These are phyloP conservation scores for Aureobasidium mangrovei DNA, from an alignment of 2,329 filamentous ascomycete genomes.

Conservation along the genomic window DNA sequence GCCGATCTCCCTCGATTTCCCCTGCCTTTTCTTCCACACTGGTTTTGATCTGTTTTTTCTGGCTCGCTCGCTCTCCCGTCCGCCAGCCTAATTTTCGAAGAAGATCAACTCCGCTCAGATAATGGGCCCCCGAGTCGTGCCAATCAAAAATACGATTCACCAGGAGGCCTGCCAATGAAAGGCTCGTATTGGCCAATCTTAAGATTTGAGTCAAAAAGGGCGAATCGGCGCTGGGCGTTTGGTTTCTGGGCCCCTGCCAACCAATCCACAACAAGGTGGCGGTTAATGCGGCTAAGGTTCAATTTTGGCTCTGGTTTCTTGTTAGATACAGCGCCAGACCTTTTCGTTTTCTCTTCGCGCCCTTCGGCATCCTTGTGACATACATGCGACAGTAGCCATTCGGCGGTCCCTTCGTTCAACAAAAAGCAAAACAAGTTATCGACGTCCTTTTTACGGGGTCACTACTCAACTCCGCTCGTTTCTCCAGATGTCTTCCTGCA, in stretches of 20 bases:
- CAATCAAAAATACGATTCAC: slow-evolving; percentile 3
- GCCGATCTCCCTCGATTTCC: slow-evolving; percentile 10
- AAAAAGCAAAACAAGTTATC: slow-evolving; percentile 11
- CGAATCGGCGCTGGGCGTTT: slow-evolving; percentile 4
- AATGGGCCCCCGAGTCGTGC: neutral
- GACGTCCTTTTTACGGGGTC: neutral
- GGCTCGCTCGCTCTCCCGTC: neutral
- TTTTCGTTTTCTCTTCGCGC: slow-evolving; percentile 4
- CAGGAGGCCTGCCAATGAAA: slow-evolving; percentile 2
- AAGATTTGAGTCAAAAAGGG: neutral
- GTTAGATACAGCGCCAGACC: slow-evolving; percentile 12
- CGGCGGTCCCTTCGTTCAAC: slow-evolving; percentile 6
- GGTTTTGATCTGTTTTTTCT: neutral
- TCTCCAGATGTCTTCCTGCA: slow-evolving; percentile 15
- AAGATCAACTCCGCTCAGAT: too few relatives aligned
- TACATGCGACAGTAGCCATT: slow-evolving; percentile 13
- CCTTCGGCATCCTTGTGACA: slow-evolving; percentile 11
- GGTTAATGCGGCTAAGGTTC: slow-evolving; percentile 10
- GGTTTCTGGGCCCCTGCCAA: slow-evolving; percentile 11
- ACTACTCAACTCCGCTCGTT: slow-evolving; percentile 10
- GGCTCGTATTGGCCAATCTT: slow-evolving; percentile 10
- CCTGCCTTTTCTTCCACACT: neutral
- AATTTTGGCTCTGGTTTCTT: slow-evolving; percentile 4
- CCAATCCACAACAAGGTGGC: neutral
- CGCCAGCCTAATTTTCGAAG: neutral